phyloP scores from a whole-genome alignment of 192 early-diverging fungal species.

The Coemansia sp. region DNA sequence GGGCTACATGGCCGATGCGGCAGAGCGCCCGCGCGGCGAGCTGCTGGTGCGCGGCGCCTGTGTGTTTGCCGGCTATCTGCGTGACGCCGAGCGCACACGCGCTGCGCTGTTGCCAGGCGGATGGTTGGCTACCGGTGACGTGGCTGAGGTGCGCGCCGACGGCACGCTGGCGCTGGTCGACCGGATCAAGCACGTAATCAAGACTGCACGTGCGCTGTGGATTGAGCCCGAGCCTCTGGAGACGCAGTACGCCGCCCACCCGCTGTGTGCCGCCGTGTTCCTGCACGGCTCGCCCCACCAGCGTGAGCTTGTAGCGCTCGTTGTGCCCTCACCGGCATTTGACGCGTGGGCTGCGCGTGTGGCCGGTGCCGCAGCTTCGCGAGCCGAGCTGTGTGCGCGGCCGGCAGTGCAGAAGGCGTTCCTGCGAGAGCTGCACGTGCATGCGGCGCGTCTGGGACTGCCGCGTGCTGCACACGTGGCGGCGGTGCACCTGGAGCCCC shows the following conservation, averaged over 20 bases:
- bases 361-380: constrained; percentile 24
- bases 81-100: constrained; percentile 60
- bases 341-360: constrained; percentile 58
- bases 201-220: constrained; percentile 82
- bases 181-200: constrained; percentile 74
- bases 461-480: constrained; percentile 66
- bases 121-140: constrained; percentile 83
- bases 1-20: constrained; percentile 70
- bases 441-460: constrained; percentile 40
- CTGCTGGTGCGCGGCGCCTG: constrained; percentile 71
- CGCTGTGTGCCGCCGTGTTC: constrained; percentile 24
- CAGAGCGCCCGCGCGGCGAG: constrained; percentile 73
- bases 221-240: constrained; percentile 90
- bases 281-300: constrained; percentile 82
- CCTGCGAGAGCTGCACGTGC: constrained; percentile 54
- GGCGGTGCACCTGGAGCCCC: constrained; percentile 64
- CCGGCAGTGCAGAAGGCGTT: constrained; percentile 56
- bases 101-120: constrained; percentile 56
- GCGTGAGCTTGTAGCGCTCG: constrained; percentile 73
- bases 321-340: constrained; percentile 68
- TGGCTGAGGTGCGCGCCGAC: constrained; percentile 62
- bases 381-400: constrained; percentile 53
- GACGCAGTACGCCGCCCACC: constrained; percentile 60
- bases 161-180: constrained; percentile 73
- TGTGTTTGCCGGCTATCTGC: constrained; percentile 69